Evolutionary conservation across 257 asterid genomes (phyloP).

Genomic region (Coffea eugenioides): DNA sequence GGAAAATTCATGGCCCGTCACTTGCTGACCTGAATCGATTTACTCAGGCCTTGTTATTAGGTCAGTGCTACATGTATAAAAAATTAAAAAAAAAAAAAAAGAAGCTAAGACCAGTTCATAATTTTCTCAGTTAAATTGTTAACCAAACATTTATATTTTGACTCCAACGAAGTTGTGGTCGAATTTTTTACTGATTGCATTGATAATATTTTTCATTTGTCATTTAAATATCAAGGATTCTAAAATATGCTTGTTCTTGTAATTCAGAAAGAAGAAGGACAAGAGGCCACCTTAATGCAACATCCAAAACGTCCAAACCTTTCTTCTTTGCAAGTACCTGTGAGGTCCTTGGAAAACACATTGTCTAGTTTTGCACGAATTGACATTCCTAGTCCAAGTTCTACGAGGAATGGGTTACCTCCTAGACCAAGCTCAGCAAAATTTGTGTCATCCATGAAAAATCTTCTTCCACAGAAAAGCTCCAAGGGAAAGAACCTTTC

Average conservation of each 20-base stretch:
- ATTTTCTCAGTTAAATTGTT: neutral
- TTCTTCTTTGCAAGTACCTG: conserved; percentile 73
- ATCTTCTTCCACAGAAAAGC: conserved; percentile 82
- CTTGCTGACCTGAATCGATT: neutral
- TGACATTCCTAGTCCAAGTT: conserved; percentile 67
- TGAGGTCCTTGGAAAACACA: conserved; percentile 56
- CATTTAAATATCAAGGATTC: neutral
- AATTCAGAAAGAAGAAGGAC: conserved; percentile 54
- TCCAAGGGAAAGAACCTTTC: conserved; percentile 48
- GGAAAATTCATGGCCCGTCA: neutral
- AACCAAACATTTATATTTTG: neutral
- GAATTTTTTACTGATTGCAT: neutral
- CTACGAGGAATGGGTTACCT: conserved; percentile 73
- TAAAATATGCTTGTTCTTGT: conserved; percentile 4
- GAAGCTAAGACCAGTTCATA: neutral
- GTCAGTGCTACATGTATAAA: neutral
- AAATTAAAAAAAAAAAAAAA: neutral
- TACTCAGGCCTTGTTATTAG: neutral
- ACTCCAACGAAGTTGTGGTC: neutral
- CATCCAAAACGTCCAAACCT: conserved; percentile 67
- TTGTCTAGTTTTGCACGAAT: conserved; percentile 55
- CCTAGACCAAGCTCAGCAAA: conserved; percentile 87
- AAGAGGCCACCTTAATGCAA: conserved; percentile 62
- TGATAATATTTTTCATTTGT: neutral
- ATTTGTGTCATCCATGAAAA: conserved; percentile 69